These are phyloP conservation scores for Aspergillus transmontanensis DNA, from an alignment of 2,329 filamentous ascomycete species.

Conservation along the genomic window DNA sequence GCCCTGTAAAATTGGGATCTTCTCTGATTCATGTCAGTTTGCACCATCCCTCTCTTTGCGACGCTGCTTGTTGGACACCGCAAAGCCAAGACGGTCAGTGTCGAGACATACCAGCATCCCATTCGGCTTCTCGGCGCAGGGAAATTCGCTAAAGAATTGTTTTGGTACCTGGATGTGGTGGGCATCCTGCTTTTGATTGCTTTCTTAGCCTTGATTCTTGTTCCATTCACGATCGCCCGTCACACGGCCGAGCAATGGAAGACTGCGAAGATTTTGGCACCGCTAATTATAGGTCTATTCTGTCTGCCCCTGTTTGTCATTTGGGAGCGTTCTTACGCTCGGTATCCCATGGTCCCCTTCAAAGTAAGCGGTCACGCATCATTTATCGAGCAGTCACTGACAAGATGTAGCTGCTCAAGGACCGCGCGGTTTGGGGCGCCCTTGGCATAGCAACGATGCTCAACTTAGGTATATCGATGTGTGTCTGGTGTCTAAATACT, in stretches of 20 bases:
- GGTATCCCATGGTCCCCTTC: constrained; percentile 62
- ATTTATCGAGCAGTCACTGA: constrained; percentile 2
- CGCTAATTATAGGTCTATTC: constrained; percentile 54
- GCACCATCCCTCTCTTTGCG: constrained; percentile 57
- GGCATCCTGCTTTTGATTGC: constrained; percentile 57
- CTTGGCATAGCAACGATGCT: constrained; percentile 55
- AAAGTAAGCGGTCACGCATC: constrained; percentile 27
- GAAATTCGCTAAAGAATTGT: constrained; percentile 48
- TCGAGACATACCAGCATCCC: constrained; percentile 47
- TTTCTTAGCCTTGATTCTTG: constrained; percentile 55
- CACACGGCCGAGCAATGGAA: constrained; percentile 53
- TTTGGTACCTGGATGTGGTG: constrained; percentile 59
- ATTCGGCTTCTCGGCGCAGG: constrained; percentile 45
- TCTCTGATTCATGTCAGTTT: constrained; percentile 33
- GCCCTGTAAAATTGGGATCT: background rate
- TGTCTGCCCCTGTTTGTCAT: constrained; percentile 53
- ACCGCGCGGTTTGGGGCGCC: constrained; percentile 66
- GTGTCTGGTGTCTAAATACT: constrained; percentile 27
- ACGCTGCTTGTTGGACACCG: constrained; percentile 54
- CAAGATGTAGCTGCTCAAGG: constrained; percentile 53
- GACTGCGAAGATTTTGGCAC: constrained; percentile 53
- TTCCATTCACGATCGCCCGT: constrained; percentile 61
- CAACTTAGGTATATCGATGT: constrained; percentile 24
- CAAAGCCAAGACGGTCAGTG: constrained; percentile 56
- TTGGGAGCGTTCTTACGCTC: constrained; percentile 56